Evolutionary conservation across 2,329 filamentous ascomycete genomes (phyloP).

Genomic region (Nigrospora osmanthi): DNA sequence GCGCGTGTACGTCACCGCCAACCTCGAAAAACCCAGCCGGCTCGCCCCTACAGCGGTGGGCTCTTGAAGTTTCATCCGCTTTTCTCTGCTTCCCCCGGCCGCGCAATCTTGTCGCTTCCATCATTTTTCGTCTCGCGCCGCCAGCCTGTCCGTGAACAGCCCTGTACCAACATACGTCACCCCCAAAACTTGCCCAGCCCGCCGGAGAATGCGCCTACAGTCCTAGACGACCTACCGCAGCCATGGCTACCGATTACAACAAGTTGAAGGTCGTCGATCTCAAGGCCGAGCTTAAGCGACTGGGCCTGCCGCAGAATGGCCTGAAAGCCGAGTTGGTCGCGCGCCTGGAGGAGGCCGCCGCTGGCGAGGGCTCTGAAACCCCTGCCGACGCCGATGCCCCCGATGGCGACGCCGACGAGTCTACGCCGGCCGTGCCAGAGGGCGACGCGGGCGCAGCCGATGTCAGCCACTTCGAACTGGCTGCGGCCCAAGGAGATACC

Average conservation of each 20-base stretch:
- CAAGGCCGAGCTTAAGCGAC: constrained; percentile 64
- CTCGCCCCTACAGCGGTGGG: too few species aligned
- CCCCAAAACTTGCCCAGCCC: background rate
- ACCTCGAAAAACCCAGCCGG: too few species aligned
- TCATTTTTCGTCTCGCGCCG: background rate
- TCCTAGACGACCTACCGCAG: constrained; percentile 7
- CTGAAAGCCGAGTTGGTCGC: constrained; percentile 66
- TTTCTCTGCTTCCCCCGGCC: background rate
- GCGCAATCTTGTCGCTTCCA: background rate
- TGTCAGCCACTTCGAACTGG: too few species aligned
- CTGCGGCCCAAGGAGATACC: too few species aligned
- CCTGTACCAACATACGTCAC: constrained; percentile 1
- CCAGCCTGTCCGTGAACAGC: background rate
- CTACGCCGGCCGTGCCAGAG: constrained; percentile 1
- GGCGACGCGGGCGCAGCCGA: too few species aligned
- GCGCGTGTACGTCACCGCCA: too few species aligned
- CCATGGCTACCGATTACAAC: constrained; percentile 42
- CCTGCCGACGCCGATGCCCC: constrained; percentile 2
- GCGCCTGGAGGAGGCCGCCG: constrained; percentile 41
- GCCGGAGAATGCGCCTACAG: constrained; percentile 3
- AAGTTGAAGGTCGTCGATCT: constrained; percentile 68
- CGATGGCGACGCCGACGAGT: too few species aligned
- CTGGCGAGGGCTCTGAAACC: constrained; percentile 7
- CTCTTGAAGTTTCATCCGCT: too few species aligned
- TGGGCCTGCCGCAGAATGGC: constrained; percentile 61